phyloP scores from a whole-genome alignment of 768 basidiomycete species.

The Neoboletus magnificus region DNA sequence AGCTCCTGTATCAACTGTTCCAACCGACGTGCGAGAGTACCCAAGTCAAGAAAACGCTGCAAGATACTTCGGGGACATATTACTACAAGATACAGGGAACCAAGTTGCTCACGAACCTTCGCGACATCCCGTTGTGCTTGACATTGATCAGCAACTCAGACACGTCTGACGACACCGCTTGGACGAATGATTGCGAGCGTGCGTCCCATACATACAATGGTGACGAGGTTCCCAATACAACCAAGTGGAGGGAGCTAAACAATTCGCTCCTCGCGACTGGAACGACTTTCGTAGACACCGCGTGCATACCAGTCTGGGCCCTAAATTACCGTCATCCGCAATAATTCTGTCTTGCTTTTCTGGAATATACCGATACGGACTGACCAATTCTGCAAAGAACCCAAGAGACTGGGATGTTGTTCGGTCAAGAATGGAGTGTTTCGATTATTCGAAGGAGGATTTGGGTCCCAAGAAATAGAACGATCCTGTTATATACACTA shows the following conservation, averaged over 20 bases:
- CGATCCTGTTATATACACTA: slow-evolving; percentile 37
- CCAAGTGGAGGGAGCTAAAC: slow-evolving; percentile 50
- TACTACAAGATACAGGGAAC: not conserved
- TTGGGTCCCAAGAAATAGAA: slow-evolving; percentile 62
- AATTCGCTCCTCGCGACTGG: slow-evolving; percentile 49
- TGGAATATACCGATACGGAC: slow-evolving; percentile 17
- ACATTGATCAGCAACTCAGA: slow-evolving; percentile 50
- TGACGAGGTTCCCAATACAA: slow-evolving; percentile 67
- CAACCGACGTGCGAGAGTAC: slow-evolving; percentile 62
- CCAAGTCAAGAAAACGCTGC: slow-evolving; percentile 63
- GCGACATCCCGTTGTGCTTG: slow-evolving; percentile 52
- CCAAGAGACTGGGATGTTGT: slow-evolving; percentile 50
- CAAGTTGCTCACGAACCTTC: slow-evolving; percentile 43
- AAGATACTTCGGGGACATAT: slow-evolving; percentile 43
- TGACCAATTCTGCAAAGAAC: slow-evolving; percentile 60
- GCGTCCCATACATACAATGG: slow-evolving; percentile 62
- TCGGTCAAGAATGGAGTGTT: slow-evolving; percentile 66
- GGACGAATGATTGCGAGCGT: slow-evolving; percentile 52
- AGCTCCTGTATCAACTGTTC: slow-evolving; percentile 50
- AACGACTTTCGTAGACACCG: slow-evolving; percentile 36
- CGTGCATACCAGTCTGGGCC: slow-evolving; percentile 43
- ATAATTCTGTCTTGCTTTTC: not conserved
- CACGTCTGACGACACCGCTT: slow-evolving; percentile 34
- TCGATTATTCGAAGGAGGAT: slow-evolving; percentile 33
- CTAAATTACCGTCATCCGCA: slow-evolving; percentile 34